Percentiles rank a stretch among this genome's conserved stretches.
These are phyloP conservation scores for Cyanidiococcus yangmingshanensis DNA, from an alignment of 23 red algal genomes.

Conservation along the genomic window DNA sequence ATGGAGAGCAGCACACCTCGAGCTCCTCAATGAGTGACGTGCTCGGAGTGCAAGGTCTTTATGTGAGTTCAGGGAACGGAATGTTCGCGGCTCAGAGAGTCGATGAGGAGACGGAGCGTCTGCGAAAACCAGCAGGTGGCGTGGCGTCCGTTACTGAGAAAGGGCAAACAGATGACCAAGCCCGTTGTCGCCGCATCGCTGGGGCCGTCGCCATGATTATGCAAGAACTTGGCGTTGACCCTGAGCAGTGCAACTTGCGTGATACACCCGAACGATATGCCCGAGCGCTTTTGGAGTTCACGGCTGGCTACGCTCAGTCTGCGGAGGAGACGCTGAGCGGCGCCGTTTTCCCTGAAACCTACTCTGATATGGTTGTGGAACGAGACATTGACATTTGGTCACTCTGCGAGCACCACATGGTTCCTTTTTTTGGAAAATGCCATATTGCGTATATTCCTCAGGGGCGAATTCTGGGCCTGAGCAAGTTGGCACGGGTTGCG, in stretches of 20 bases:
- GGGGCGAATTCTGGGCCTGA: conserved; percentile 64
- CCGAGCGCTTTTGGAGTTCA: conserved; percentile 37
- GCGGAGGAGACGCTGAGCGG: conserved; percentile 37
- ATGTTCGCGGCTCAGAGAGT: not conserved
- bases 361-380: conserved; percentile 47
- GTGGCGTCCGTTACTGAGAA: not conserved
- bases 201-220: conserved; percentile 45
- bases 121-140: not conserved
- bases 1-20: not conserved
- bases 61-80: not conserved
- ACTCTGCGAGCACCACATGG: conserved; percentile 93
- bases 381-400: conserved; percentile 68
- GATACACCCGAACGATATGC: conserved; percentile 68
- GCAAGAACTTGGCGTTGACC: conserved; percentile 41
- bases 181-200: conserved; percentile 32
- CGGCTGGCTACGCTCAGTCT: conserved; percentile 28
- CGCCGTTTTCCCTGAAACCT: conserved; percentile 55
- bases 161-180: not conserved
- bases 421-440: conserved; percentile 65
- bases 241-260: conserved; percentile 26
- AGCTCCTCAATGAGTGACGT: not conserved
- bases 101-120: not conserved
- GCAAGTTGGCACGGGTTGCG: conserved; percentile 70
- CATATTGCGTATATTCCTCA: conserved; percentile 71
- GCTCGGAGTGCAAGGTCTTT: not conserved